Base-by-base conservation (phyloP, 164 flowering plant species). In the Chloranthus sessilifolius region DNA sequence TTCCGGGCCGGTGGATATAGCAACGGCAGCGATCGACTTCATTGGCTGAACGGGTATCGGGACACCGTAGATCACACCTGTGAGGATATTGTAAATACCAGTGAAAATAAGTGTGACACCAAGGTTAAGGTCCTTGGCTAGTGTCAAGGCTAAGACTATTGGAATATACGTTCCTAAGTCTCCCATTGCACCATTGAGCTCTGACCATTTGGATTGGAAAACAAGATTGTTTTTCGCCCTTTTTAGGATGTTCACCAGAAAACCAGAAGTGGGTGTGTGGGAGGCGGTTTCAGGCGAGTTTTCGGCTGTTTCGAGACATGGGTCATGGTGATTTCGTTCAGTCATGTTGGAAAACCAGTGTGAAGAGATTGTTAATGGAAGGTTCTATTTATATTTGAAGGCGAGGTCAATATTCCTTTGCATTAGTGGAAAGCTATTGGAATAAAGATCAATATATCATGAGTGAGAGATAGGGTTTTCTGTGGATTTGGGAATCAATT, bases 31-130 rank as follows among this genome's bases (percentile, higher is more conserved):
- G 2, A 90, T 90, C 2, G 94, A 73, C 61, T 90, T 90, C 97
- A 90, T 90, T 25, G 97, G 97, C 58, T 90, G 97, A 38, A 90
- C 95, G 0, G 98, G 98, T 95, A 90, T 87, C 0, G 98, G 98
- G 10, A 87, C 87, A 24, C 98, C 98, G 27, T 79, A 90, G 30
- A 82, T 27, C 23, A 71, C 68, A 16, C 95, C 95, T 1, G 98
- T 86, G 51, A 80, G 35, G 9, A 77, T 66, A 66, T 90, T 90
- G 74, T 90, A 87, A 4, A 78, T 17, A 1, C 91, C 95, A 0
- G 88, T 82, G 87, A 84, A 90, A 10, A 90, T 73, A 8, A 87
- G 60, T 2, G 98, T 87, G 0, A 80, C 70, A 33, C 94, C 95
- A 4, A 90, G 68, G 52, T 90, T 59, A 5, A 84, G 78, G 65